Percentiles rank a stretch among this genome's conserved stretches.
Evolutionary conservation across 495 filamentous ascomycete species (phyloP).

Genomic region (Hypoxylon subgilvum): DNA sequence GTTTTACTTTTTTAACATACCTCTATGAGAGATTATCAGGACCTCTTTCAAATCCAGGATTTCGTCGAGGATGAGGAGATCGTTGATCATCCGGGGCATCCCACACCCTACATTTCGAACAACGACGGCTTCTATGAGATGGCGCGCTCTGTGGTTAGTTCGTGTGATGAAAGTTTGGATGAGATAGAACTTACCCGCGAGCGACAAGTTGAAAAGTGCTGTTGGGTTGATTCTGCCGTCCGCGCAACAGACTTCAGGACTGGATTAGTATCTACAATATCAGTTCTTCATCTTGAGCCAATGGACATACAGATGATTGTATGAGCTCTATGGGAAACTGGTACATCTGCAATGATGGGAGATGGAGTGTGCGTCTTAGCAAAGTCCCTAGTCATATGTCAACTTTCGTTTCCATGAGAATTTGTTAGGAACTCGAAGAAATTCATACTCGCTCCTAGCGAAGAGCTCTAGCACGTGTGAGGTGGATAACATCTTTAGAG

Average conservation of each 20-base stretch:
- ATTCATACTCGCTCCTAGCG: too few relatives aligned
- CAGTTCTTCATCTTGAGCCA: neutral
- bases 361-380: constrained; percentile 2
- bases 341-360: neutral
- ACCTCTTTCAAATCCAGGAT: constrained; percentile 4
- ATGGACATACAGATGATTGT: constrained; percentile 4
- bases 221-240: neutral
- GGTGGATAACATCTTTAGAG: too few relatives aligned
- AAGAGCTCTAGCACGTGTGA: too few relatives aligned
- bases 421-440: too few relatives aligned
- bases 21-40: constrained; percentile 7
- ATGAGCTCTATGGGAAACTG: neutral
- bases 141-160: neutral
- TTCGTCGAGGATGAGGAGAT: neutral
- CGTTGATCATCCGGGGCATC: neutral
- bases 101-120: neutral
- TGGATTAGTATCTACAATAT: neutral
- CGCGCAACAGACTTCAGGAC: neutral
- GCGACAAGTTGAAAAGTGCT: neutral
- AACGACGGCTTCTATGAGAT: neutral
- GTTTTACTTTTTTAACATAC: too few relatives aligned
- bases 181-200: neutral
- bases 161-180: too few relatives aligned
- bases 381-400: constrained; percentile 3
- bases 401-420: neutral